Evolutionary conservation across 176 grass and related monocot species (phyloP).

Genomic region (Eragrostis nindensis): DNA sequence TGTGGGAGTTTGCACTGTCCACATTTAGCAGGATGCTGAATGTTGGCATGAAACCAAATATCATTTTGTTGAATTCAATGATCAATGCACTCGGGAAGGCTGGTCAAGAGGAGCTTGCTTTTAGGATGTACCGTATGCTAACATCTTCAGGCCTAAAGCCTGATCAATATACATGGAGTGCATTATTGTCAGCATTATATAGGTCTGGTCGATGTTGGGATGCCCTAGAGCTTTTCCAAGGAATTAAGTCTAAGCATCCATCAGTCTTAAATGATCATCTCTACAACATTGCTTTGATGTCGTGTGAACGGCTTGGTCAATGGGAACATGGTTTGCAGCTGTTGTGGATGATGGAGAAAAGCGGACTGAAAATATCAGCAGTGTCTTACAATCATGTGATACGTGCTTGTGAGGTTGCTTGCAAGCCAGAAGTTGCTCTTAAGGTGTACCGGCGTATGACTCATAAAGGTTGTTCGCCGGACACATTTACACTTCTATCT

Average conservation of each 20-base stretch:
- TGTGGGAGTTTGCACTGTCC: slow-evolving; percentile 66
- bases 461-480: slow-evolving; percentile 51
- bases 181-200: slow-evolving; percentile 74
- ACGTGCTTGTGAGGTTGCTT: slow-evolving; percentile 75
- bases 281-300: slow-evolving; percentile 82
- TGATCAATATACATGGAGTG: slow-evolving; percentile 89
- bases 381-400: slow-evolving; percentile 93
- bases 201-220: slow-evolving; percentile 71
- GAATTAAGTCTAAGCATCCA: slow-evolving; percentile 56
- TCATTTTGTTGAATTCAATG: slow-evolving; percentile 80
- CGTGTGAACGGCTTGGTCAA: slow-evolving; percentile 82
- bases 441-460: slow-evolving; percentile 77
- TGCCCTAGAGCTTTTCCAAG: slow-evolving; percentile 68
- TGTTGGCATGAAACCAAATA: slow-evolving; percentile 77
- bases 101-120: slow-evolving; percentile 75
- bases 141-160: slow-evolving; percentile 61
- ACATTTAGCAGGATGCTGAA: slow-evolving; percentile 74
- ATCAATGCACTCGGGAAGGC: slow-evolving; percentile 88
- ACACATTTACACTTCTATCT: slow-evolving; percentile 87
- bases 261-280: slow-evolving; percentile 58
- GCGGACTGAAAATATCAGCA: slow-evolving; percentile 56
- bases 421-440: slow-evolving; percentile 72
- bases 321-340: slow-evolving; percentile 84
- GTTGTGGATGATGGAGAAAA: slow-evolving; percentile 87
- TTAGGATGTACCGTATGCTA: slow-evolving; percentile 79